phyloP scores from a whole-genome alignment of 2,329 filamentous ascomycete genomes.

The Trichoderma sp. region DNA sequence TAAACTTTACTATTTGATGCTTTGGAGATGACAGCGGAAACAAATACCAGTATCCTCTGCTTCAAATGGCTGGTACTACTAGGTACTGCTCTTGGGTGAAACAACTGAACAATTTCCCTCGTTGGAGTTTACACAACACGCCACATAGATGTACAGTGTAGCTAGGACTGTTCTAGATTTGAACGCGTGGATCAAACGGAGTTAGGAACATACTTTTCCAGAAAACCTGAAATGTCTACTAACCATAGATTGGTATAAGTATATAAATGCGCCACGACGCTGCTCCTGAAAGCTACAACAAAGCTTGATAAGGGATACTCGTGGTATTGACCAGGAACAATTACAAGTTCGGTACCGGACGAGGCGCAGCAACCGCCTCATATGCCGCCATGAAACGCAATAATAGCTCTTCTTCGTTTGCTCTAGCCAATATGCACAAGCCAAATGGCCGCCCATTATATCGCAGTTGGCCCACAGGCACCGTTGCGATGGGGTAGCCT shows the following conservation, averaged over 20 bases:
- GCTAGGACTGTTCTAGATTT: background rate
- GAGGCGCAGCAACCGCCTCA: constrained; percentile 14
- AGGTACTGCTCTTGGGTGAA: background rate
- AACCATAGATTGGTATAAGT: background rate
- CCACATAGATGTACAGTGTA: background rate
- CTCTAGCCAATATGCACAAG: constrained; percentile 20
- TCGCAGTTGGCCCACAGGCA: constrained; percentile 17
- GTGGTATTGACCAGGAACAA: too few relatives aligned
- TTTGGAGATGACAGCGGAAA: background rate
- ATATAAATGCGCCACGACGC: background rate
- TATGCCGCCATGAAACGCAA: constrained; percentile 23
- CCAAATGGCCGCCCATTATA: constrained; percentile 25
- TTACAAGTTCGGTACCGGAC: constrained; percentile 17
- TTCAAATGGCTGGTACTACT: background rate
- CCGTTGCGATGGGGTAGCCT: constrained; percentile 22
- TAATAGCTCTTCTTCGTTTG: constrained; percentile 19
- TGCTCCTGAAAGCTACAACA: background rate
- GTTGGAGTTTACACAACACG: background rate
- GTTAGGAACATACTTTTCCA: background rate
- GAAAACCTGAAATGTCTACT: background rate
- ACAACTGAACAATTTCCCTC: background rate
- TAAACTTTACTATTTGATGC: background rate
- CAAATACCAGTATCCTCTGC: background rate
- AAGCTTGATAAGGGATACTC: background rate
- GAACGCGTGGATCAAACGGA: background rate